A percentile compares a stretch with the other conserved stretches of the same genome.
Conservation (phyloP, 371 early-diverging fungal genomes). For the Syncephalastrum sp. region DNA sequence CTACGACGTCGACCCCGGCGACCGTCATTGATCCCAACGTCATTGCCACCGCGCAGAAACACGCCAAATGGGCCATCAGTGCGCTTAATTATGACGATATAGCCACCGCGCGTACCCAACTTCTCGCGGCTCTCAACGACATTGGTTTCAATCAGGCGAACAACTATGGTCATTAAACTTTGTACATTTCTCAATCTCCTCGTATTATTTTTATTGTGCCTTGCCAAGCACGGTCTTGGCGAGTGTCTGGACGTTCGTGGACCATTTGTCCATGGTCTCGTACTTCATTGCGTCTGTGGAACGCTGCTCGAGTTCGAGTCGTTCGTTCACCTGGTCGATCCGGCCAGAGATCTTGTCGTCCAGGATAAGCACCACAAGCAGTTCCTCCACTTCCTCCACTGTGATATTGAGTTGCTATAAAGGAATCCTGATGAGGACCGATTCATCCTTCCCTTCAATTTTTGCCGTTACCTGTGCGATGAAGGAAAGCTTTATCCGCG, state of each 20-base stretch:
- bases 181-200: too few relatives aligned
- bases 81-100: slow-evolving; percentile 95
- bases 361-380: slow-evolving; percentile 82
- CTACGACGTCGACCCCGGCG: slow-evolving; percentile 2
- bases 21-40: slow-evolving; percentile 50
- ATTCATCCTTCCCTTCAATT: too few relatives aligned
- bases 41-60: slow-evolving; percentile 81
- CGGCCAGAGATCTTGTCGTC: slow-evolving; percentile 80
- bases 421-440: background rate
- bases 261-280: slow-evolving; percentile 76
- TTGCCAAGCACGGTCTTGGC: slow-evolving; percentile 66
- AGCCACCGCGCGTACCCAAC: slow-evolving; percentile 76
- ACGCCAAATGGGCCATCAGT: slow-evolving; percentile 90
- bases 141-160: slow-evolving; percentile 43
- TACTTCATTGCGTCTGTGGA: slow-evolving; percentile 67
- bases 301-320: slow-evolving; percentile 69
- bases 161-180: slow-evolving; percentile 37
- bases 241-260: slow-evolving; percentile 59
- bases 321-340: slow-evolving; percentile 84
- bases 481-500: slow-evolving; percentile 79
- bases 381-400: slow-evolving; percentile 76
- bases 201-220: slow-evolving; percentile 20
- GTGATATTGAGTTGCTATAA: slow-evolving; percentile 75
- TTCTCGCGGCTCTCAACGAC: slow-evolving; percentile 72
- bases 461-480: slow-evolving; percentile 70